Evolutionary conservation across 352 stramenopile genomes (phyloP).

Genomic region (Pythium rishiriense): DNA sequence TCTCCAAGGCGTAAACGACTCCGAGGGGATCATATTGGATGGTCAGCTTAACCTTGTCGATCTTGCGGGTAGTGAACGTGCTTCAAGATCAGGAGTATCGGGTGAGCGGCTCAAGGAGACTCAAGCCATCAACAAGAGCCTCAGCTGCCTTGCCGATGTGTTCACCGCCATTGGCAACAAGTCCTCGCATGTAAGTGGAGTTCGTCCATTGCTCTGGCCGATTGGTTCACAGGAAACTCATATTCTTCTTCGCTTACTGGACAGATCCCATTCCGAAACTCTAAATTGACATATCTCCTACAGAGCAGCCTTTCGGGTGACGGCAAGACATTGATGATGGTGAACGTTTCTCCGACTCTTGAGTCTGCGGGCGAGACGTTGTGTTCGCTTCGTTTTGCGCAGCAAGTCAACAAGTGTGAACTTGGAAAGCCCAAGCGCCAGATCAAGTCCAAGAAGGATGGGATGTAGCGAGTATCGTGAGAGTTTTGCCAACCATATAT

Average conservation of each 20-base stretch:
- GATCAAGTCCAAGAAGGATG: constrained; percentile 79
- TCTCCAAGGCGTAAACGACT: constrained; percentile 82
- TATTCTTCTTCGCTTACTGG: background rate
- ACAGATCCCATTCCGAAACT: constrained; percentile 97
- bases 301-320: constrained; percentile 97
- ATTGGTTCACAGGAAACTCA: constrained; percentile 1
- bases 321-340: constrained; percentile 99
- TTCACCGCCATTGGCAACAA: constrained; percentile 97
- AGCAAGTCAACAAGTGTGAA: constrained; percentile 96
- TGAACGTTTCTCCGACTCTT: constrained; percentile 95
- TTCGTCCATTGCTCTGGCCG: background rate
- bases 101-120: constrained; percentile 95
- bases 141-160: constrained; percentile 98
- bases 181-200: constrained; percentile 84
- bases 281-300: constrained; percentile 98
- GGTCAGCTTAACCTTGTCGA: constrained; percentile 81
- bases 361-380: constrained; percentile 96
- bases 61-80: constrained; percentile 78
- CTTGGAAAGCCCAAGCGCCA: constrained; percentile 94
- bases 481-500: constrained; percentile 18
- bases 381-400: constrained; percentile 97
- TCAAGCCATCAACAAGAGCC: constrained; percentile 98
- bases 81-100: constrained; percentile 84
- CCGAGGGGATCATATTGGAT: constrained; percentile 59
- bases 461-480: constrained; percentile 10